A percentile compares a stretch with the other conserved stretches of the same genome.
phyloP scores from a whole-genome alignment of 2,329 filamentous ascomycete species.

The Fusarium armeniacum region DNA sequence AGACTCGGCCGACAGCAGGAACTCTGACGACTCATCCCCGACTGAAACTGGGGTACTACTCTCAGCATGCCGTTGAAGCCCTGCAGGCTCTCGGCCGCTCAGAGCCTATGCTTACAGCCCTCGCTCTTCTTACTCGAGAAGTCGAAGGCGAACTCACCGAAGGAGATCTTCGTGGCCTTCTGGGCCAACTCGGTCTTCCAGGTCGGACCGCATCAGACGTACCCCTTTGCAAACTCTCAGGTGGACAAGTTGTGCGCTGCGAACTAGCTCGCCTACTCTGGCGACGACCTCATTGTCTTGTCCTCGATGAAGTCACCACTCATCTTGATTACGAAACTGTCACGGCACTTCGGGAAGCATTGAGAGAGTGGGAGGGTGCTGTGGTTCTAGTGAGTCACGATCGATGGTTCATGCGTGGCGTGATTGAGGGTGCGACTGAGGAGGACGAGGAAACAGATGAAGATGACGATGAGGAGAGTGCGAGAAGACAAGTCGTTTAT shows the following conservation, averaged over 20 bases:
- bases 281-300: conserved; percentile 76
- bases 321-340: conserved; percentile 89
- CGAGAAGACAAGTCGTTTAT: conserved; percentile 69
- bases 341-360: conserved; percentile 74
- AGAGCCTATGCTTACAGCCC: conserved; percentile 71
- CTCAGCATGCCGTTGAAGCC: conserved; percentile 81
- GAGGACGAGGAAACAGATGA: conserved; percentile 58
- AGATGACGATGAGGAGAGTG: conserved; percentile 56
- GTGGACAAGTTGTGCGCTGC: conserved; percentile 78
- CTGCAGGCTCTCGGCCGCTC: conserved; percentile 68
- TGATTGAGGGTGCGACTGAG: conserved; percentile 63
- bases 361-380: conserved; percentile 79
- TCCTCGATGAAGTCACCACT: conserved; percentile 86
- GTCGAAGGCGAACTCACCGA: conserved; percentile 69
- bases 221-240: conserved; percentile 79
- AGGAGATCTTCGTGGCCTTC: conserved; percentile 74
- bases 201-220: conserved; percentile 80
- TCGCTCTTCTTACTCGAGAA: conserved; percentile 72
- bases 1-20: conserved; percentile 70
- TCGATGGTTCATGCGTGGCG: conserved; percentile 82
- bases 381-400: conserved; percentile 86
- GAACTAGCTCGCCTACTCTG: conserved; percentile 79
- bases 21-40: conserved; percentile 76
- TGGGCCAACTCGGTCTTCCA: conserved; percentile 77
- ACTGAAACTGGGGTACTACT: conserved; percentile 80